A percentile compares a stretch with the other conserved stretches of the same genome.
These are phyloP conservation scores for Trichosporon sp. DNA, from an alignment of 1,284 basidiomycete species.

Conservation along the genomic window DNA sequence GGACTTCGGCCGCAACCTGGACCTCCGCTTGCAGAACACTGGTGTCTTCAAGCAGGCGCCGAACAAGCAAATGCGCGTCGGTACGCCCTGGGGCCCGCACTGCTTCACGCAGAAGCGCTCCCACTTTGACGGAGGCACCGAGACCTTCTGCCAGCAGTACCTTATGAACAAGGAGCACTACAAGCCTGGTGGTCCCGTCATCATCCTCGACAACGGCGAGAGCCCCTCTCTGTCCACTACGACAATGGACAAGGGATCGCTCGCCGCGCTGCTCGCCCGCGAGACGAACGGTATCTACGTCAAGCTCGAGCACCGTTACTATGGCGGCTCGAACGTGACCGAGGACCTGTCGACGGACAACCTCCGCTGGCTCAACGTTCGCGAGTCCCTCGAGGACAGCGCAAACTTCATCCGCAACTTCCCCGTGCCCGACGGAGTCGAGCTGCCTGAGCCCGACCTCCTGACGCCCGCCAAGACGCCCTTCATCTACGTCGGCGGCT, in stretches of 20 bases:
- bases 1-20: neutral
- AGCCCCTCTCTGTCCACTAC: slow-evolving; percentile 61
- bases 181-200: slow-evolving; percentile 71
- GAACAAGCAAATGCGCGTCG: neutral
- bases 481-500: slow-evolving; percentile 89
- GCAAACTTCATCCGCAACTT: slow-evolving; percentile 85
- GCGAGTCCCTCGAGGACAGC: slow-evolving; percentile 84
- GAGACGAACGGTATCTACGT: slow-evolving; percentile 80
- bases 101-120: slow-evolving; percentile 83
- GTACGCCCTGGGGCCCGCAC: slow-evolving; percentile 40
- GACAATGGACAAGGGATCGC: slow-evolving; percentile 74
- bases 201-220: slow-evolving; percentile 80
- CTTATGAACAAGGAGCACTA: slow-evolving; percentile 86
- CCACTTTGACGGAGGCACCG: slow-evolving; percentile 59
- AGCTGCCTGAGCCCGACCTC: slow-evolving; percentile 67
- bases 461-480: slow-evolving; percentile 61
- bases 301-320: slow-evolving; percentile 77
- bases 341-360: slow-evolving; percentile 71
- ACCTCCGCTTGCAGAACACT: neutral
- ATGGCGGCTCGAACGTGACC: slow-evolving; percentile 74
- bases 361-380: slow-evolving; percentile 80
- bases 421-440: slow-evolving; percentile 67
- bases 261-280: slow-evolving; percentile 79
- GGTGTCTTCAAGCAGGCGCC: neutral
- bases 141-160: slow-evolving; percentile 63